A percentile compares a stretch with the other conserved stretches of the same genome.
phyloP scores from a whole-genome alignment of 495 filamentous ascomycete species.

The Bacidia gigantensis region DNA sequence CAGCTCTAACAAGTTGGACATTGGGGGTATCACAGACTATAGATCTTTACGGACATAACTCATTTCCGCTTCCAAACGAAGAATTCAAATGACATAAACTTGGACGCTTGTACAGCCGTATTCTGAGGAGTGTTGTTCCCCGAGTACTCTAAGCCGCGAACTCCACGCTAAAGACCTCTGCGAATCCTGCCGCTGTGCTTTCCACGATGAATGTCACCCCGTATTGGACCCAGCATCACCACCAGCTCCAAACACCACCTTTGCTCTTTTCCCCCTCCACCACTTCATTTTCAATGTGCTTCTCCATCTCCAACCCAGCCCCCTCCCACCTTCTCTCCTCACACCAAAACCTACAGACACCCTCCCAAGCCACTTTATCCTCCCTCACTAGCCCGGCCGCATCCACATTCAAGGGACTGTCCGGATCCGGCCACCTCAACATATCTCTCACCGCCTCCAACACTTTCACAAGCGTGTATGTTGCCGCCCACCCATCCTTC shows the following conservation, averaged over 20 bases:
- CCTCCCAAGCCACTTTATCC: slow-evolving; percentile 63
- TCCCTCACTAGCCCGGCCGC: slow-evolving; percentile 67
- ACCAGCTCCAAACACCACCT: not conserved
- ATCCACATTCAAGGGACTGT: slow-evolving; percentile 83
- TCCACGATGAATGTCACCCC: too few species aligned
- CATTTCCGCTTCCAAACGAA: not conserved
- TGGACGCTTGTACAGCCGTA: too few species aligned
- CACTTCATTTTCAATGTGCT: not conserved
- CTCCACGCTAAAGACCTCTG: not conserved
- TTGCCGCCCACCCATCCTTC: slow-evolving; percentile 51
- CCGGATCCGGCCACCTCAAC: slow-evolving; percentile 58
- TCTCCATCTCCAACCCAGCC: slow-evolving; percentile 1
- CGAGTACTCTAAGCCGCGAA: not conserved
- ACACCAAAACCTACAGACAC: slow-evolving; percentile 60
- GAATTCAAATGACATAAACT: not conserved
- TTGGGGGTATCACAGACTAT: not conserved
- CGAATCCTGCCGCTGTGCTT: too few species aligned
- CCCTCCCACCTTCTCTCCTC: slow-evolving; percentile 16
- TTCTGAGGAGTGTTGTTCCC: too few species aligned
- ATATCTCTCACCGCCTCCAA: slow-evolving; percentile 67
- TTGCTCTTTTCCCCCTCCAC: not conserved
- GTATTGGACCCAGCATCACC: too few species aligned
- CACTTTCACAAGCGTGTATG: slow-evolving; percentile 65
- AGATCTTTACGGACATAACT: not conserved
- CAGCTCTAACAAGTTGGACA: not conserved